Percentiles rank a stretch among this genome's conserved stretches.
Evolutionary conservation across 768 basidiomycete genomes (phyloP).

Genomic region (Xerocomellus dryophilus): DNA sequence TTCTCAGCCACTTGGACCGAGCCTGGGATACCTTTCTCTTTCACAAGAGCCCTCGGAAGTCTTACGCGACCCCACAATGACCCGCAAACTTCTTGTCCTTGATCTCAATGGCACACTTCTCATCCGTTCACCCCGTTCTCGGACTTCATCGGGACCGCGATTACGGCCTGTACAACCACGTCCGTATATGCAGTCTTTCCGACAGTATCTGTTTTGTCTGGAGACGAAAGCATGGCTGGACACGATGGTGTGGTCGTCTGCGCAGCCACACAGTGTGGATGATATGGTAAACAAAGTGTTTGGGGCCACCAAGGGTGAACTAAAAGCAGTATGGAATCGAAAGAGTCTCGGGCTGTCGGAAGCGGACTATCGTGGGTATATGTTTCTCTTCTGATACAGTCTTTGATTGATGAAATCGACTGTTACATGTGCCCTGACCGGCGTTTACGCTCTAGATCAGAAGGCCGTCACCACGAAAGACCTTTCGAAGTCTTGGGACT

Average conservation of each 20-base stretch:
- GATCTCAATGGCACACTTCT: slow-evolving; percentile 70
- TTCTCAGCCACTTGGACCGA: slow-evolving; percentile 25
- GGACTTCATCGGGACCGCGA: slow-evolving; percentile 8
- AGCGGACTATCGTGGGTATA: slow-evolving; percentile 63
- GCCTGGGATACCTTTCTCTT: slow-evolving; percentile 36
- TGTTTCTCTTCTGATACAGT: neutral
- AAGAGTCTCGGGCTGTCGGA: slow-evolving; percentile 68
- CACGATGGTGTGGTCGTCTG: slow-evolving; percentile 87
- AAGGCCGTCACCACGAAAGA: slow-evolving; percentile 64
- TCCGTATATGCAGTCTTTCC: slow-evolving; percentile 63
- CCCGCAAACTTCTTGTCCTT: slow-evolving; percentile 67
- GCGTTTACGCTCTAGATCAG: slow-evolving; percentile 5
- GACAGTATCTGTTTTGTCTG: slow-evolving; percentile 59
- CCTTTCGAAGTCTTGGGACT: slow-evolving; percentile 64
- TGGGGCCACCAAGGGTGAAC: slow-evolving; percentile 35
- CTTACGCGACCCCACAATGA: slow-evolving; percentile 24
- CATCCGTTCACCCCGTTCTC: slow-evolving; percentile 43
- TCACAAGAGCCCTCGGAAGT: slow-evolving; percentile 28
- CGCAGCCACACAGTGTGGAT: slow-evolving; percentile 73
- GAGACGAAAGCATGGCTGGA: slow-evolving; percentile 67
- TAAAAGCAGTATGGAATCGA: slow-evolving; percentile 75
- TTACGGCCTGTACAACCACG: slow-evolving; percentile 51
- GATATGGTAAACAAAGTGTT: slow-evolving; percentile 73
- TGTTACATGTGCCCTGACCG: neutral
- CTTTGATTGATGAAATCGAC: neutral